Base-by-base conservation (phyloP, 2,329 filamentous ascomycete species). In the Pyrenochaeta sp. region DNA sequence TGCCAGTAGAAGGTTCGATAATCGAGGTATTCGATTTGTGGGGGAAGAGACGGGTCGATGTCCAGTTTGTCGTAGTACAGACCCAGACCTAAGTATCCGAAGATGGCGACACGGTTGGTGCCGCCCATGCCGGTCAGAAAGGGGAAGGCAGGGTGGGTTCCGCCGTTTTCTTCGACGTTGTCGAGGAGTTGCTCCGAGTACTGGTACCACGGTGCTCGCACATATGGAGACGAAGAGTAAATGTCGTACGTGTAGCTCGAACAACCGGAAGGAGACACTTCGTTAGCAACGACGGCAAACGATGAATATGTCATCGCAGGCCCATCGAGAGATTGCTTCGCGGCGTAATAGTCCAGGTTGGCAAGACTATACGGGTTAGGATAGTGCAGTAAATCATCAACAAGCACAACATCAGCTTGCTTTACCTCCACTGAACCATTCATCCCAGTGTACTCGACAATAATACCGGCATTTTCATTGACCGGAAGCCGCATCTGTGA, bases 231-330 rank as follows among this genome's bases (percentile, higher is more conserved):
- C 20, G 80, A 82, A 0, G 82, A 81, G 50, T 84, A 83, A 13
- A 87, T 74, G 6, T 82, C 78, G 60, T 89, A 89, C 0, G 85
- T 88, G 61, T 83, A 88, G 3, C 82, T 79, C 1, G 85, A 82
- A 64, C 86, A 89, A 2, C 86, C 86, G 2, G 84, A 86, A 2
- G 80, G 81, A 1, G 83, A 84, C 8, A 88, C 75, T 34, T 82
- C 77, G 43, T 85, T 87, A 10, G 86, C 85, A 20, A 84, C 81
- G 34, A 88, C 81, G 32, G 82, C 81, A 67, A 87, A 88, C 7
- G 87, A 82, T 7, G 83, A 83, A 66, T 86, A 89, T 2, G 86
- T 89, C 86, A 89, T 89, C 3, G 82, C 86, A 1, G 86, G 86
- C 0, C 86, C 86, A 53, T 87, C 79, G 1, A 80, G 72, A 1